Base-by-base conservation (phyloP, 176 grass and related monocot genomes). In the Elymus sibiricus region DNA sequence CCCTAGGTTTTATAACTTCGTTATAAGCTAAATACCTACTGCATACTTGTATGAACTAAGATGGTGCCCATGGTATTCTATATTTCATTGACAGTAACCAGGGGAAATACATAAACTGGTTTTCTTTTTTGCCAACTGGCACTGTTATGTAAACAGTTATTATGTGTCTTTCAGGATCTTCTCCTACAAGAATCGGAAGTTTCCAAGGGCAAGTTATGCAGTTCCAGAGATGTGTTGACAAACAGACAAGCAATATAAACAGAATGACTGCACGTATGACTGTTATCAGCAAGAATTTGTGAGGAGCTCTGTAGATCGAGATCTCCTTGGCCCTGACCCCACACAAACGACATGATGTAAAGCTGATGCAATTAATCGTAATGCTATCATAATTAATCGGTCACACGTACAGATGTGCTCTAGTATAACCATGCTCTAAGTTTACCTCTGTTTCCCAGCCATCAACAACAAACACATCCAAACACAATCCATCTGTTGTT, bases 391-490 rank as follows among this genome's bases (percentile, higher is more conserved):
- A 58, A 58, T 1, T 58, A 58, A 58, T 58, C 21, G 21, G 55
- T 4, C 55, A 58, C 55, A 3, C 7, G 1, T 22, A 58, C 22
- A 58, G 55, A 58, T 9, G 55, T 58, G 55, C 55, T 58, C 55
- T 19, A 22, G 55, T 58, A 58, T 58, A 58, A 58, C 55, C 2
- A 67, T 66, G 67, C 3, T 24, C 34, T 22, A 84, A 87, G 16
- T 79, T 62, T 83, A 98, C 97, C 97, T 96, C 88, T 35, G 79
- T 85, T 11, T 83, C 72, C 97, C 97, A 98, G 61, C 97, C 97
- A 87, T 96, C 94, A 76, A 98, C 94, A 88, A 95, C 94, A 91
- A 98, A 98, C 10, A 94, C 86, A 56, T 96, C 97, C 88, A 98
- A 88, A 73, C 92, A 98, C 92, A 90, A 94, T 21, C 97, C 97